Evolutionary conservation across 2,329 filamentous ascomycete species (phyloP), one percentile per base, ranked within the genome.

Genomic region (Lojkania enalia): DNA sequence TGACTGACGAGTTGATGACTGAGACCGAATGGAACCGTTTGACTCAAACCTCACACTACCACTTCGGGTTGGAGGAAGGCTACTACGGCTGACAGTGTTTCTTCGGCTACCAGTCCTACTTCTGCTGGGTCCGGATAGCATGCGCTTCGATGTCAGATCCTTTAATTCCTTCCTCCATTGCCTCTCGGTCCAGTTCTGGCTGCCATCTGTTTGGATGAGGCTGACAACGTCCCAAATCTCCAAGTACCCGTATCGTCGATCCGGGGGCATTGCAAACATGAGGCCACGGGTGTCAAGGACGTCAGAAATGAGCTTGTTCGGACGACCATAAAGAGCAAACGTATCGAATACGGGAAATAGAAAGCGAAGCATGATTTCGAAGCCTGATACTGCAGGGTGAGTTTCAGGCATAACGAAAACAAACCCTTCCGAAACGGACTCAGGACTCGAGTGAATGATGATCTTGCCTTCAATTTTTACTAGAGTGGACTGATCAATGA

Each of bases 361-460:
- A 73, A 88, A 96, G 35, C 90, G 83, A 23, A 99, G 77, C 78
- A 99, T 86, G 78, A 95, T 96, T 69, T 97, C 94, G 57, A 97
- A 96, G 0, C 94, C 94, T 42, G 84, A 88, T 11, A 99, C 87
- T 14, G 90, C 91, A n/a, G 92, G 86, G 61, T 89, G 90, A 1
- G 87, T 82, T 69, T 99, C 94, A 3, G 94, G 94, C 91, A 99
- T 96, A 56, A 97, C 85, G 63, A 99, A 99, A 3, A 99, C 89
- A 60, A 96, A 96, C 0, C 94, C 94, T 66, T 99, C 94, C 0
- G 87, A 87, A 2, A 84, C 83, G 0, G 86, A 85, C 18, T 89
- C 84, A 6, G 88, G 85, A 11, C 84, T 81, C 0, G 86, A 86
- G 71, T 96, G 90, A 29, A 96, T 88, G 0, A 87, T 90, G 49